Evolutionary conservation across 495 filamentous ascomycete genomes (phyloP).

Genomic region (Parathielavia hyrcaniae): DNA sequence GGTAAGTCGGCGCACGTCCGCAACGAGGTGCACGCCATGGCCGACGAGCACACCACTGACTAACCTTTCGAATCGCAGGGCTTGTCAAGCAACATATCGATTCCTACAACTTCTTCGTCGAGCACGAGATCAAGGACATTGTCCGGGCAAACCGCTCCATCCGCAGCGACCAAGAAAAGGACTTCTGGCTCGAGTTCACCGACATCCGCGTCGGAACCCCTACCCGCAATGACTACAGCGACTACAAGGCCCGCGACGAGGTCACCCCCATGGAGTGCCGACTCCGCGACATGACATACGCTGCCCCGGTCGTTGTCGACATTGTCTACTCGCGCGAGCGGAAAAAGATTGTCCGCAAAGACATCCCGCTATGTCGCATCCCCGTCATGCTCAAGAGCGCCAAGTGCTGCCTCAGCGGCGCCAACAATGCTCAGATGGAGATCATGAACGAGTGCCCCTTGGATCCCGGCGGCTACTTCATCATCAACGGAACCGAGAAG

Average conservation of each 20-base stretch:
- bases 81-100: constrained; percentile 68
- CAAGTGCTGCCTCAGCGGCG: constrained; percentile 77
- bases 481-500: constrained; percentile 80
- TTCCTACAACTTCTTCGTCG: constrained; percentile 95
- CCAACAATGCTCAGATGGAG: constrained; percentile 76
- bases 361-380: constrained; percentile 77
- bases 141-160: constrained; percentile 80
- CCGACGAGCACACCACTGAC: neutral
- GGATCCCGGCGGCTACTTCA: constrained; percentile 96
- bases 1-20: constrained; percentile 34
- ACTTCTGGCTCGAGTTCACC: constrained; percentile 82
- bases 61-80: constrained; percentile 12
- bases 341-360: constrained; percentile 58
- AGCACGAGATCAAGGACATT: constrained; percentile 92
- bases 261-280: constrained; percentile 92
- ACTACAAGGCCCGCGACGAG: constrained; percentile 52
- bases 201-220: constrained; percentile 80
- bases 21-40: no score
- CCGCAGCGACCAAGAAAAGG: constrained; percentile 78
- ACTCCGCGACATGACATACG: constrained; percentile 90
- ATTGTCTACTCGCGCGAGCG: constrained; percentile 76
- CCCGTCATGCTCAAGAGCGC: constrained; percentile 96
- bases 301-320: constrained; percentile 85
- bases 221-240: constrained; percentile 64
- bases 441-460: constrained; percentile 86